These are phyloP conservation scores for Fraxinus americana DNA, from an alignment of 257 asterid species.

Conservation along the genomic window DNA sequence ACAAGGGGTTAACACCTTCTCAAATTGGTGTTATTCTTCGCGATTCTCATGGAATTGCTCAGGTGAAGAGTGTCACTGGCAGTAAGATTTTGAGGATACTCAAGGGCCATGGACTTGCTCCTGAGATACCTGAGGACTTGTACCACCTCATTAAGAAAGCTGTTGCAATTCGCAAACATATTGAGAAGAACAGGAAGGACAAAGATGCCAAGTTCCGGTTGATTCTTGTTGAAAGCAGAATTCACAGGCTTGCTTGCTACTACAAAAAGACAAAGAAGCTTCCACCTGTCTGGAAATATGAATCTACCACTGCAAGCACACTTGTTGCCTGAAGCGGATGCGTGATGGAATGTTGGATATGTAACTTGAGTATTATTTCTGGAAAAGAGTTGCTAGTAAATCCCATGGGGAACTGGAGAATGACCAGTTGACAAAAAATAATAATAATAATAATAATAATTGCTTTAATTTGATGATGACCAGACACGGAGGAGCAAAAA, in stretches of 20 bases:
- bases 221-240: slow-evolving; percentile 71
- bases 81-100: slow-evolving; percentile 70
- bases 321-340: slow-evolving; percentile 48
- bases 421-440: too few relatives aligned
- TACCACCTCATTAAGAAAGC: slow-evolving; percentile 72
- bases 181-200: slow-evolving; percentile 78
- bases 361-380: slow-evolving; percentile 24
- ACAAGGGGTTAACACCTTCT: slow-evolving; percentile 69
- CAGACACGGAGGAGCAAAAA: too few relatives aligned
- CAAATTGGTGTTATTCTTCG: slow-evolving; percentile 80
- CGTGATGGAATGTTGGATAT: slow-evolving; percentile 15
- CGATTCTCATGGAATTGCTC: slow-evolving; percentile 74
- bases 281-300: slow-evolving; percentile 76
- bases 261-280: slow-evolving; percentile 74
- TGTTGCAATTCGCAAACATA: slow-evolving; percentile 73
- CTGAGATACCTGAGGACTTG: slow-evolving; percentile 67
- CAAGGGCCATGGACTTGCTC: slow-evolving; percentile 68
- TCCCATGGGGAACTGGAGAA: not conserved
- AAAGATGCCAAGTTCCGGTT: slow-evolving; percentile 69
- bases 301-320: slow-evolving; percentile 73
- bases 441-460: too few relatives aligned
- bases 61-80: slow-evolving; percentile 70
- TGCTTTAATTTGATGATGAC: too few relatives aligned
- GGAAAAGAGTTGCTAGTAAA: not conserved
- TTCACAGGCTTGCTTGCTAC: slow-evolving; percentile 67